Conservation (phyloP, 2,329 filamentous ascomycete species). For the Botrytis tulipae region DNA sequence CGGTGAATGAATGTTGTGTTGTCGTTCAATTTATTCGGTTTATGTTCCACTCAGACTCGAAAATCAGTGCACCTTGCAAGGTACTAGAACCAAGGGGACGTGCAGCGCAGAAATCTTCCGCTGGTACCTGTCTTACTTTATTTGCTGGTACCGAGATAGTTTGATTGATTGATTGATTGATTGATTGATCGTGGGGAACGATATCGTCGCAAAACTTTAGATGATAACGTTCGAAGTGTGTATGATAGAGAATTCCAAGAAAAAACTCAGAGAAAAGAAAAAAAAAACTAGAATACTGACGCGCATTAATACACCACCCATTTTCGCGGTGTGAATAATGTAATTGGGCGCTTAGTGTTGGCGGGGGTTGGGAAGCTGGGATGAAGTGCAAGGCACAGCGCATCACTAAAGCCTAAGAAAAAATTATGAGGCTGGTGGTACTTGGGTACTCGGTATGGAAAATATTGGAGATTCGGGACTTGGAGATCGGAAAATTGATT, state of each 20-base stretch:
- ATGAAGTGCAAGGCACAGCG: background rate
- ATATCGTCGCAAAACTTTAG: background rate
- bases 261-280: background rate
- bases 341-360: background rate
- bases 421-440: background rate
- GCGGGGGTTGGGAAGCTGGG: slow-evolving; percentile 1
- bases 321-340: background rate
- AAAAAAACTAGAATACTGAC: background rate
- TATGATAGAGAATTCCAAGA: background rate
- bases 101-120: background rate
- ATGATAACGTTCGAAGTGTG: background rate
- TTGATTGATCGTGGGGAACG: background rate
- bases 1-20: slow-evolving; percentile 11
- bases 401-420: slow-evolving; percentile 1
- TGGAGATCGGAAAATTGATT: background rate
- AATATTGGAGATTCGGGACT: background rate
- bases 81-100: background rate
- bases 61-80: background rate
- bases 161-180: background rate
- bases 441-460: background rate
- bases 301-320: background rate
- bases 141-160: background rate
- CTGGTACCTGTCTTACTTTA: background rate
- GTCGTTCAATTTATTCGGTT: background rate
- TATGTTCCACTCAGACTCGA: slow-evolving; percentile 2